Evolutionary conservation across 2,329 filamentous ascomycete genomes (phyloP), one percentile per base, ranked within the genome.

Genomic region (Saccharata proteae): DNA sequence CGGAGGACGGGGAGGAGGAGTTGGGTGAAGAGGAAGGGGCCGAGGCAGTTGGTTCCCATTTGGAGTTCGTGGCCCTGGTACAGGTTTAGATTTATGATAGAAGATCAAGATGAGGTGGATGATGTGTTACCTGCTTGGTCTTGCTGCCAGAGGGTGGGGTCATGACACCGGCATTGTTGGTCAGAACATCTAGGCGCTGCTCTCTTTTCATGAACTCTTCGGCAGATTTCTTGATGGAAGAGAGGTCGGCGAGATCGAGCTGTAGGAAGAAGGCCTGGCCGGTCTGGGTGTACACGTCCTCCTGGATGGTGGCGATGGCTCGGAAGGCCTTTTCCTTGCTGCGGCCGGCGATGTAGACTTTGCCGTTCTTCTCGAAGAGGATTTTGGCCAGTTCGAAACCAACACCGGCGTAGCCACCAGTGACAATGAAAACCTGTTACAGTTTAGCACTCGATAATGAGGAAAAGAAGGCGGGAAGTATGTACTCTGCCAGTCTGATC

Each of bases 341-440:
- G 17, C 70, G 65, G 3, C 61, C 61, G 4, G 67, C 67, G 16
- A 71, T 46, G 46, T 72, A 74, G n/a, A 75, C 62, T 2, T 55
- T 69, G 20, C 57, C 69, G 33, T 70, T 66, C 20, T 58, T 60
- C 9, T 52, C 47, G 47, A 74, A 75, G 8, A 77, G 55, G 3
- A 75, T 59, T 22, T 60, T 59, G 18, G 54, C 55, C 13, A 74
- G 55, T 40, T 72, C 64, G 23, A 62, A 59, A 7, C 70, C 70
- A 5, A 72, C 55, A 20, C 63, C 63, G 1, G 57, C 44, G 31
- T 59, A 55, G 15, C 58, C 61, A 14, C 65, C 65, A 0, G 55
- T 75, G 11, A 75, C 61, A 37, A 75, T 59, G 50, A 59, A 63
- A 19, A 70, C 63, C 35, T 37, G 11, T n/a, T 7, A 6, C 13